These are phyloP conservation scores for Fusarium sp. DNA, from an alignment of 2,329 filamentous ascomycete species.

Conservation along the genomic window DNA sequence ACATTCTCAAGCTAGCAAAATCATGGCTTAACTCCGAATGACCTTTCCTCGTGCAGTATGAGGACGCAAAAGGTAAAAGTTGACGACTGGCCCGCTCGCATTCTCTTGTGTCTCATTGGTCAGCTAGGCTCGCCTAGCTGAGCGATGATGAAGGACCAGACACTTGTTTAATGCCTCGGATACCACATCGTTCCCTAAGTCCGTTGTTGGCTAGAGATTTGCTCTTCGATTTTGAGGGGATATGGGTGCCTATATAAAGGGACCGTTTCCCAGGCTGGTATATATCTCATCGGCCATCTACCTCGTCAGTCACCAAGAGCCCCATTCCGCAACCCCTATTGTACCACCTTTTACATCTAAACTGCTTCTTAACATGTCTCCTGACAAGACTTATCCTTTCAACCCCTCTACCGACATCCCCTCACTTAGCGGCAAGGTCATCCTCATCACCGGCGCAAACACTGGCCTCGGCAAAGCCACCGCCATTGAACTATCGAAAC, in stretches of 20 bases:
- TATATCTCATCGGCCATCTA: not conserved
- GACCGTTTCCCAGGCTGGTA: not conserved
- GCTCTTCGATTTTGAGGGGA: not conserved
- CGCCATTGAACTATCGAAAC: not conserved
- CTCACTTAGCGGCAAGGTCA: not conserved
- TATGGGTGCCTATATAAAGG: not conserved
- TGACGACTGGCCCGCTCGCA: not conserved
- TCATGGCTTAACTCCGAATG: not conserved
- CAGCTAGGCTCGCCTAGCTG: not conserved
- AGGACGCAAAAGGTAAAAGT: not conserved
- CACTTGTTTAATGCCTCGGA: not conserved
- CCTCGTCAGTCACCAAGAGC: not conserved
- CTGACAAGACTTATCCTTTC: not conserved
- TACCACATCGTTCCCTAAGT: not conserved
- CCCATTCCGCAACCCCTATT: not conserved
- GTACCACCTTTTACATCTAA: not conserved
- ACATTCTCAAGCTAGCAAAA: too few relatives aligned
- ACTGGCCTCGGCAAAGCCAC: slow-evolving; percentile 1
- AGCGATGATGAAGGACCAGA: not conserved
- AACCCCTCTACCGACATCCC: not conserved
- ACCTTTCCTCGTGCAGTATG: not conserved
- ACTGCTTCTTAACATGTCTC: not conserved
- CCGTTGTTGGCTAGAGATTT: not conserved
- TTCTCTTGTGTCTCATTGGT: not conserved
- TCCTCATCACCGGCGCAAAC: not conserved